phyloP scores from a whole-genome alignment of 2,329 filamentous ascomycete species.

The Gliomastix tumulicola region DNA sequence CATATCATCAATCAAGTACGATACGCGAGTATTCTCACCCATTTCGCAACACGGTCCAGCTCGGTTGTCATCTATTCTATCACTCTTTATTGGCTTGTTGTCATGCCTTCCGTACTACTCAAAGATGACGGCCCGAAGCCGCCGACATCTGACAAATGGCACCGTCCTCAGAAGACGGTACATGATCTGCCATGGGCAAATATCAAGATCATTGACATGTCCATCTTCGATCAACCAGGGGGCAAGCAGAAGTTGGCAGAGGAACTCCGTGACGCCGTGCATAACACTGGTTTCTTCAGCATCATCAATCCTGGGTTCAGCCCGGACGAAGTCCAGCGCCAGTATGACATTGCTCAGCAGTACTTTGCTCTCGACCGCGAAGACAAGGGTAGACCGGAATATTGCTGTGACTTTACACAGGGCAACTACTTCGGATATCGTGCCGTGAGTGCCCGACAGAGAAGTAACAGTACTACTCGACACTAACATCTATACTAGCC shows the following conservation, averaged over 20 bases:
- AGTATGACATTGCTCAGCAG: constrained; percentile 45
- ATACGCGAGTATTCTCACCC: no score
- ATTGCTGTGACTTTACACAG: constrained; percentile 30
- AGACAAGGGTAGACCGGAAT: constrained; percentile 35
- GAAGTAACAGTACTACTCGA: no score
- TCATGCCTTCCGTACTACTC: no score
- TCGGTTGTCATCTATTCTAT: no score
- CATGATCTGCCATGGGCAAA: constrained; percentile 36
- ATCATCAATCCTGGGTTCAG: constrained; percentile 45
- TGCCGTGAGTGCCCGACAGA: no score
- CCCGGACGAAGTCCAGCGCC: constrained; percentile 42
- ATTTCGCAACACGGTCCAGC: no score
- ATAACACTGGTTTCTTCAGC: constrained; percentile 40
- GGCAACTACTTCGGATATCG: constrained; percentile 44
- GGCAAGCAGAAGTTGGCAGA: constrained; percentile 43
- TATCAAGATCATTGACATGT: constrained; percentile 44
- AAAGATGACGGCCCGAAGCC: no score
- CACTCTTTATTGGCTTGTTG: no score
- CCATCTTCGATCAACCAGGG: constrained; percentile 37
- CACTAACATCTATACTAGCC: no score
- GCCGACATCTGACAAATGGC: no score
- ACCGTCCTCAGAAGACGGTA: constrained; percentile 17
- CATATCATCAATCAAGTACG: no score
- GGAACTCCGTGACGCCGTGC: constrained; percentile 42
- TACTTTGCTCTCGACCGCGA: constrained; percentile 42